A percentile compares a stretch with the other conserved stretches of the same genome.
phyloP scores from a whole-genome alignment of 306 rosid genomes.

The Oemleria cerasiformis region DNA sequence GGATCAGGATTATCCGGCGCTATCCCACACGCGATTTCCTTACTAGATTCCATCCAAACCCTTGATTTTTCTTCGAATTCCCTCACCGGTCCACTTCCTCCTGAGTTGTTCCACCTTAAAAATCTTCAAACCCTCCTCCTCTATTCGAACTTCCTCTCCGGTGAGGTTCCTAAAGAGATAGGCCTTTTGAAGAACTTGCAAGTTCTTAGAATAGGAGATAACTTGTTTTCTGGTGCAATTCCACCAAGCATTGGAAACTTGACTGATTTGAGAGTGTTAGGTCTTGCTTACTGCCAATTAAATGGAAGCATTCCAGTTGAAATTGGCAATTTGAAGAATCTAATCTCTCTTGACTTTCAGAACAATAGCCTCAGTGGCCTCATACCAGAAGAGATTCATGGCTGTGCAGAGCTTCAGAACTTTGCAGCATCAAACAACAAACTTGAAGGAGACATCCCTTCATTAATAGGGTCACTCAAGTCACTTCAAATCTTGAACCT shows the following conservation, averaged over 20 bases:
- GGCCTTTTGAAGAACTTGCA: slow-evolving; percentile 76
- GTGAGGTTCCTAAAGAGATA: slow-evolving; percentile 69
- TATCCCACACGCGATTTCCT: slow-evolving; percentile 48
- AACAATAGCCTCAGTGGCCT: slow-evolving; percentile 58
- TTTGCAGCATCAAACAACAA: slow-evolving; percentile 78
- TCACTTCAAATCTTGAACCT: slow-evolving; percentile 63
- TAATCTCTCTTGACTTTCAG: slow-evolving; percentile 69
- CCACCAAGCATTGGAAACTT: slow-evolving; percentile 55
- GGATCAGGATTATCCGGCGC: slow-evolving; percentile 73
- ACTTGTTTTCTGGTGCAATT: slow-evolving; percentile 69
- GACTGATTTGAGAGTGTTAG: slow-evolving; percentile 63
- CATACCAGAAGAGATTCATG: slow-evolving; percentile 65
- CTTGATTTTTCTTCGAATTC: slow-evolving; percentile 80
- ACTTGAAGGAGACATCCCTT: slow-evolving; percentile 64
- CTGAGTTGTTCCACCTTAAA: slow-evolving; percentile 58
- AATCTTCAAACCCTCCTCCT: slow-evolving; percentile 54
- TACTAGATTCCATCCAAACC: slow-evolving; percentile 54
- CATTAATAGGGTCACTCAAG: slow-evolving; percentile 54
- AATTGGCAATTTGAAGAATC: slow-evolving; percentile 66
- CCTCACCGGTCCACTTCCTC: slow-evolving; percentile 68
- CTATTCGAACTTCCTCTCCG: slow-evolving; percentile 69
- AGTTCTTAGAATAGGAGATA: slow-evolving; percentile 78
- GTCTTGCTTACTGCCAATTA: slow-evolving; percentile 61
- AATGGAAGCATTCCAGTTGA: slow-evolving; percentile 81
- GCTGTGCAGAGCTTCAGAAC: slow-evolving; percentile 61